phyloP scores from a whole-genome alignment of 2,329 filamentous ascomycete species.

The Zasmidium angulare region DNA sequence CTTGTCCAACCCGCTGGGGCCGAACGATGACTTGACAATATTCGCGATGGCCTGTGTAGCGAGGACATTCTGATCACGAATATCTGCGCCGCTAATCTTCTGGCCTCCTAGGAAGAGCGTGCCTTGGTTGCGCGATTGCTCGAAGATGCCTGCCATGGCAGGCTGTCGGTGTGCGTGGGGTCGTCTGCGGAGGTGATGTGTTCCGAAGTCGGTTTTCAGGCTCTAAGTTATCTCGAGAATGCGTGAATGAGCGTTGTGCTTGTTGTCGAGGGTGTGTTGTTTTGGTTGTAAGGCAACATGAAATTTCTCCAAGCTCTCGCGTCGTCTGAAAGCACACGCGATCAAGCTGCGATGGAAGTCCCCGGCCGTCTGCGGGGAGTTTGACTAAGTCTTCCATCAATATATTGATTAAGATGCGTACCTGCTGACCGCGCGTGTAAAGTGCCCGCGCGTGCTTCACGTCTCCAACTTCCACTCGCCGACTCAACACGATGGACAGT shows the following conservation, averaged over 20 bases:
- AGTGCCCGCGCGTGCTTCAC: not conserved
- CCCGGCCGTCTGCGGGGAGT: not conserved
- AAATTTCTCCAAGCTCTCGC: not conserved
- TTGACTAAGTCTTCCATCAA: not conserved
- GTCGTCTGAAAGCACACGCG: not conserved
- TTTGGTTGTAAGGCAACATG: not conserved
- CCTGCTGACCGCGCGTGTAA: not conserved
- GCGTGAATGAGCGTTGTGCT: not conserved
- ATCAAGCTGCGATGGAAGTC: not conserved
- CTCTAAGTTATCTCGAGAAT: not conserved
- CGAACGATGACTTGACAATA: conserved; percentile 98
- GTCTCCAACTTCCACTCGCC: not conserved
- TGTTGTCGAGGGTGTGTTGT: not conserved
- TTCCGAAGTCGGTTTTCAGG: not conserved
- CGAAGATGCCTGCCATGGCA: conserved; percentile 89
- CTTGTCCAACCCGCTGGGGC: conserved; percentile 95
- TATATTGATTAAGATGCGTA: not conserved
- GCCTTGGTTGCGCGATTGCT: conserved; percentile 86
- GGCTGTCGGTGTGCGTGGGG: conserved; percentile 11
- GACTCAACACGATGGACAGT: conserved; percentile 16
- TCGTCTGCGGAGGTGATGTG: not conserved
- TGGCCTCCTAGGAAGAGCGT: conserved; percentile 94
- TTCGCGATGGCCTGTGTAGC: conserved; percentile 97
- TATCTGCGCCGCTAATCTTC: conserved; percentile 96
- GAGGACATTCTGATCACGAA: conserved; percentile 95